Percentiles rank a stretch among this genome's conserved stretches.
phyloP scores from a whole-genome alignment of 495 filamentous ascomycete genomes.

The Clohesyomyces aquaticus region DNA sequence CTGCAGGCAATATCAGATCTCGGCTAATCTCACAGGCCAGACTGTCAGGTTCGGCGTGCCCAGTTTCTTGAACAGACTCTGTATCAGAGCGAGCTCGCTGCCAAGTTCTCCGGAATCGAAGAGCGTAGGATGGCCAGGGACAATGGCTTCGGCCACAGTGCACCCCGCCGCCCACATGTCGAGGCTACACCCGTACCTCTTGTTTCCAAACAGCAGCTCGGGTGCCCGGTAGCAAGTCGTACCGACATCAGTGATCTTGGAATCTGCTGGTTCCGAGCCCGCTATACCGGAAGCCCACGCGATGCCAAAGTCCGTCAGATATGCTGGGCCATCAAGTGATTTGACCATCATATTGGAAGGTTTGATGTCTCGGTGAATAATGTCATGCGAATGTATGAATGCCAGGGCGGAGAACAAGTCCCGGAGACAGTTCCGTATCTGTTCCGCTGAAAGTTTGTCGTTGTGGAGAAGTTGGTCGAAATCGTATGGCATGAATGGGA shows the following conservation, averaged over 20 bases:
- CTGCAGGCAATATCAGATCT: constrained; percentile 1
- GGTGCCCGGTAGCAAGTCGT: constrained; percentile 90
- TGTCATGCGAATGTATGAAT: constrained; percentile 70
- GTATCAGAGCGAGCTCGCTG: constrained; percentile 86
- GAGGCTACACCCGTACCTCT: constrained; percentile 66
- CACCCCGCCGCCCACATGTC: constrained; percentile 93
- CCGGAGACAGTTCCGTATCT: constrained; percentile 57
- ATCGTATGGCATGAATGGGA: constrained; percentile 79
- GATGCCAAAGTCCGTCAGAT: constrained; percentile 89
- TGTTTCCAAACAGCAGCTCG: constrained; percentile 86
- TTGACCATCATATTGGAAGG: constrained; percentile 83
- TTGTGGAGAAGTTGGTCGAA: constrained; percentile 65
- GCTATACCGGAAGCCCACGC: constrained; percentile 72
- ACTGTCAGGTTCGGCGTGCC: constrained; percentile 76
- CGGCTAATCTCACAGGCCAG: constrained; percentile 68
- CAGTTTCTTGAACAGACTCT: constrained; percentile 85
- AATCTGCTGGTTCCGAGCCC: constrained; percentile 62
- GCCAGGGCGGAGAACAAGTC: constrained; percentile 74
- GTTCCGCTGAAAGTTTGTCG: constrained; percentile 47
- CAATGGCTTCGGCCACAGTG: constrained; percentile 70
- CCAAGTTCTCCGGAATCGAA: constrained; percentile 88
- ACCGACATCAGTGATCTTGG: constrained; percentile 90
- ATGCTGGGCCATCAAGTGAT: constrained; percentile 68
- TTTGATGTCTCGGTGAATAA: constrained; percentile 94
- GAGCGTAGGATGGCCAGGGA: constrained; percentile 55